Conservation (phyloP, 2,329 filamentous ascomycete genomes). For the Colletotrichum coccodes region DNA sequence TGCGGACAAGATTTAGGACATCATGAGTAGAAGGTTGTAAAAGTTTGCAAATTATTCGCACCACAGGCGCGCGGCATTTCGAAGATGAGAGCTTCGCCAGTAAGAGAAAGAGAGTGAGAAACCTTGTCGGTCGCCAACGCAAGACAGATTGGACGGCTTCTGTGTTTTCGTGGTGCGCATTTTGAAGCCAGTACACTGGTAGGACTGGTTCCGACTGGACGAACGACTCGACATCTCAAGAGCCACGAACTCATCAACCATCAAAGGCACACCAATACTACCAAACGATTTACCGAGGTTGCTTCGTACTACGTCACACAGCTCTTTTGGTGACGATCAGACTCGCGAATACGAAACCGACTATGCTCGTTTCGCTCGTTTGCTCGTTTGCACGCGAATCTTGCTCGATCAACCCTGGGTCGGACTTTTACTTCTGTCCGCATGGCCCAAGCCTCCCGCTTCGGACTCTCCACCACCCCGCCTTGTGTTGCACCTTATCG, state of each 20-base stretch:
- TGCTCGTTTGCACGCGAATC: neutral
- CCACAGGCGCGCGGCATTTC: neutral
- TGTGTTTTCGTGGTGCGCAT: no score
- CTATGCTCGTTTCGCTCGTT: neutral
- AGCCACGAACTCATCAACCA: neutral
- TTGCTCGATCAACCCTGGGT: conserved; percentile 6
- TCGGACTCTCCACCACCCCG: neutral
- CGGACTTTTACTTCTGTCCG: conserved; percentile 10
- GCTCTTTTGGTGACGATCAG: conserved; percentile 2
- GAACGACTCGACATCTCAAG: neutral
- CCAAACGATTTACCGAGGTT: neutral
- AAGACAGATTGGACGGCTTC: no score
- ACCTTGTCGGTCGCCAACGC: no score
- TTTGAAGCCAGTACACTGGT: no score
- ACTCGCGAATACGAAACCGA: conserved; percentile 17
- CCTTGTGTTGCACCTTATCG: neutral
- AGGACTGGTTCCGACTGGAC: neutral
- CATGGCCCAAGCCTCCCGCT: neutral
- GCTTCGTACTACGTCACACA: neutral
- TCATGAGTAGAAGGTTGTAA: neutral
- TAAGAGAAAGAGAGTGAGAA: neutral
- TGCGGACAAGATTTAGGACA: neutral
- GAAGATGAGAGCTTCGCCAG: neutral
- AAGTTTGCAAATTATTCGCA: neutral
- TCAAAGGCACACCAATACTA: neutral